Base-by-base conservation (phyloP, 306 rosid genomes). In the Parietaria judaica region DNA sequence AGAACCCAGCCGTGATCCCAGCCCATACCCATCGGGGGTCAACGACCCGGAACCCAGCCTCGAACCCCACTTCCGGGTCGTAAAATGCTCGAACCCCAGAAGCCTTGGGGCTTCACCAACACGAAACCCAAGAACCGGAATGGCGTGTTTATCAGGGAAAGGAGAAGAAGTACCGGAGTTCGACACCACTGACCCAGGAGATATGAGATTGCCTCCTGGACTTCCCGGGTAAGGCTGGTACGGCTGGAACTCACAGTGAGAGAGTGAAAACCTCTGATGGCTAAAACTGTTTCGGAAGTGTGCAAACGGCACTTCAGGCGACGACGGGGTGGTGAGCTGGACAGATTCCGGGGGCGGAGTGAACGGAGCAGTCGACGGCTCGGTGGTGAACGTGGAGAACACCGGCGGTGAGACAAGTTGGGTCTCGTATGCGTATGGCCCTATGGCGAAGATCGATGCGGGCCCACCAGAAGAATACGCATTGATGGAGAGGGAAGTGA, bases 301-400 rank as follows among this genome's bases (percentile, higher is more conserved):
- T 74, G 99, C 99, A 82, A 88, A 92, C 17, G 99, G 99, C 70
- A 92, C 99, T 75, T 92, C 99, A 57, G 99, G 96, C 47, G 99
- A 92, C 51, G 99, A 86, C 46, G 99, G 96, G 58, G 99, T 88
- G 50, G 99, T 92, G 83, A 80, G 63, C 61, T 86, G 94, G 74
- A 88, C 85, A 65, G 99, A 86, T 76, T 92, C 99, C 1, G 95
- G 87, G 48, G 98, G 98, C 35, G 99, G 98, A 66, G 98, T 92
- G 71, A 71, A 88, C 66, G 90, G 76, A 70, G 95, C 99, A 23
- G 99, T 92, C 36, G 95, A 85, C 17, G 99, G 99, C 72, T 92
- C 96, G 13, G 99, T 92, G 34, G 95, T 79, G 72, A 86, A 84
- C 63, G 89, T 84, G 54, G 99, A 92, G 72, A 86, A 88, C 44